Base-by-base conservation (phyloP, 768 basidiomycete genomes). In the Xerocomellus dryophilus region DNA sequence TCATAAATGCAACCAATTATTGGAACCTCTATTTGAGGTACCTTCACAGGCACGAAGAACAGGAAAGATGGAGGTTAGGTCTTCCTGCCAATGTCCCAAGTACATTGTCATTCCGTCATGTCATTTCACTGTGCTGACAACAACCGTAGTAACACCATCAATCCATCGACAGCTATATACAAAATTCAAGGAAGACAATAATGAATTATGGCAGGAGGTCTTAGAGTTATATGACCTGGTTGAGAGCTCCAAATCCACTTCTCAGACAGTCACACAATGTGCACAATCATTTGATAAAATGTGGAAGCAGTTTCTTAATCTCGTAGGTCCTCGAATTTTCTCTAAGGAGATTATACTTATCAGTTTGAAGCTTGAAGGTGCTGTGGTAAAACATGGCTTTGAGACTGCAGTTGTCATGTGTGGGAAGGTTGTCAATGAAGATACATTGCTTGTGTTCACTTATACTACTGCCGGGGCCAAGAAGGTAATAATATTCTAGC, bases 321-420 rank as follows among this genome's bases (percentile, higher is more conserved):
- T 47, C 36, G 53, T 54, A 15, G n/a, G 47, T 43, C 8, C 4
- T 29, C 27, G 9, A 9, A 29, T 29, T 29, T 29, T 8, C 27
- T 29, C 27, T 29, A 29, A 29, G 27, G 27, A 29, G 27, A 29
- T 29, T 29, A 7, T 6, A 29, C 4, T 27, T n/a, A 31, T 35
- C 12, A 21, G 7, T 11, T 11, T 15, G 44, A 15, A 47, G 58
- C 41, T 59, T 10, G 50, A 59, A 12, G 12, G 10, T 5, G 47
- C 34, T 8, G 46, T 43, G 7, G 47, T 38, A 11, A 43, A 43
- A n/a, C 50, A 59, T 48, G 50, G 50, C 11, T 59, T 59, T 14
- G 50, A 59, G 29, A 46, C 49, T 7, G 50, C 54, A 1, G 3
- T 59, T 2, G 39, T 59, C 9, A 51, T 59, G 50, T 57, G 54